Conservation (phyloP, 1,139 yeast genomes). For the Debaryomycetaceae sp. region DNA sequence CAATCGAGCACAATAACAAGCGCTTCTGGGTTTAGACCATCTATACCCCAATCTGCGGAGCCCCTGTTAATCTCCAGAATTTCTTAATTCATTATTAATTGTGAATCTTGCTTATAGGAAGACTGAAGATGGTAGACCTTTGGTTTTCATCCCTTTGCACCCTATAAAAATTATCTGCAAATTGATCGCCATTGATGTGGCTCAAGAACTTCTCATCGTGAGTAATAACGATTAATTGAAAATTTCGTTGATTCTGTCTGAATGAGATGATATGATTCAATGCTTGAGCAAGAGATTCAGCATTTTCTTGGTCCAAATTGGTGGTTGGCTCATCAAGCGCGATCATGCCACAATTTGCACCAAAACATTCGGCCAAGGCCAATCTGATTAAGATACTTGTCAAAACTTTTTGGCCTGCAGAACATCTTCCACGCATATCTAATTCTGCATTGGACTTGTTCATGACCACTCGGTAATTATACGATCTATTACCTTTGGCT, state of each 20-base stretch:
- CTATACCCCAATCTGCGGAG: background rate
- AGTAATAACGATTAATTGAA: slow-evolving; percentile 91
- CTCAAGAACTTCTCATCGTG: slow-evolving; percentile 91
- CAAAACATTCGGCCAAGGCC: slow-evolving; percentile 95
- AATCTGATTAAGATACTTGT: slow-evolving; percentile 89
- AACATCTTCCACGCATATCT: slow-evolving; percentile 97
- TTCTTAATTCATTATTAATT: background rate
- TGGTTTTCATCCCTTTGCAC: slow-evolving; percentile 79
- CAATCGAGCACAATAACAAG: background rate
- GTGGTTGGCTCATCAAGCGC: slow-evolving; percentile 98
- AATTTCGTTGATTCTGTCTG: slow-evolving; percentile 77
- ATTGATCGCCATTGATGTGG: slow-evolving; percentile 79
- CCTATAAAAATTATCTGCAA: slow-evolving; percentile 86
- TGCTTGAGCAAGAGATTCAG: slow-evolving; percentile 82
- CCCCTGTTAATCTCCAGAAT: background rate
- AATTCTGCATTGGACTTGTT: slow-evolving; percentile 85
- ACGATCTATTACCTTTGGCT: slow-evolving; percentile 63
- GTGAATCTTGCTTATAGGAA: slow-evolving; percentile 37
- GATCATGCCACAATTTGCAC: slow-evolving; percentile 89
- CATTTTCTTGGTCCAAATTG: slow-evolving; percentile 84
- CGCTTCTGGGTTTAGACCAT: background rate
- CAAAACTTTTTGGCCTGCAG: slow-evolving; percentile 96
- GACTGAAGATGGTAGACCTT: slow-evolving; percentile 62
- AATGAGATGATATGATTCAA: slow-evolving; percentile 71
- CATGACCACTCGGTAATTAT: slow-evolving; percentile 95